Percentiles rank a stretch among this genome's conserved stretches.
Conservation (phyloP, 345 rosid species). For the Syzygium oleosum region DNA sequence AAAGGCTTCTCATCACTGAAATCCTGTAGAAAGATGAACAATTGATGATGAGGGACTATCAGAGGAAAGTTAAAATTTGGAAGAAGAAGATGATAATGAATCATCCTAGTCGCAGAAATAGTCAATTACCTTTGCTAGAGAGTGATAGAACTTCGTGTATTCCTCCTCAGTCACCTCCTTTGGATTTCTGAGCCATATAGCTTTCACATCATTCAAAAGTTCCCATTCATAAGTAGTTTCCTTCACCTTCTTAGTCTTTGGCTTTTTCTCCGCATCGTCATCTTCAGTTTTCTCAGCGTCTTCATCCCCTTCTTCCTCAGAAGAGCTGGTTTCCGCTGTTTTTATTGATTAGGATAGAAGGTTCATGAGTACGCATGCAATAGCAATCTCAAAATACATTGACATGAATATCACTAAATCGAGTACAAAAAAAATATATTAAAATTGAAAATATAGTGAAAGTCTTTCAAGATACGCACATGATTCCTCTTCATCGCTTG, state of each 20-base stretch:
- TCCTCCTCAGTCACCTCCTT: conserved; percentile 95
- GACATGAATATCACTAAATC: neutral
- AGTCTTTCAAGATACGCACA: conserved; percentile 20
- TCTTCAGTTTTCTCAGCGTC: conserved; percentile 62
- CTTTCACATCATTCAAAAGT: conserved; percentile 89
- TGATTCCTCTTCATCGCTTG: conserved; percentile 70
- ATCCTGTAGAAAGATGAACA: conserved; percentile 37
- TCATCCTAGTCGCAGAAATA: neutral
- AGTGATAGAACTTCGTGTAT: conserved; percentile 78
- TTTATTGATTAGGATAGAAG: neutral
- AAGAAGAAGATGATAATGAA: neutral
- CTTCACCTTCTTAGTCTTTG: conserved; percentile 68
- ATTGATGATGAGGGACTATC: neutral
- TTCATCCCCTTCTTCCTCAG: conserved; percentile 54
- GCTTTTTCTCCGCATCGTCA: conserved; percentile 68
- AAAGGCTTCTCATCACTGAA: conserved; percentile 79
- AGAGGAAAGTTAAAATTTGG: neutral
- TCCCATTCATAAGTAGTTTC: conserved; percentile 91
- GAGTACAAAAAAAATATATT: neutral
- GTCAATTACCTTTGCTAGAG: conserved; percentile 69
- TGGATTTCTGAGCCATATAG: conserved; percentile 95
- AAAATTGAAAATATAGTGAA: neutral
- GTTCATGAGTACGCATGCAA: neutral
- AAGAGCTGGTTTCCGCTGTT: conserved; percentile 46
- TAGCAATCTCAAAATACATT: neutral